Evolutionary conservation across 2,329 filamentous ascomycete genomes (phyloP), one percentile per base, ranked within the genome.

Genomic region (Neoarthrinium moseri): DNA sequence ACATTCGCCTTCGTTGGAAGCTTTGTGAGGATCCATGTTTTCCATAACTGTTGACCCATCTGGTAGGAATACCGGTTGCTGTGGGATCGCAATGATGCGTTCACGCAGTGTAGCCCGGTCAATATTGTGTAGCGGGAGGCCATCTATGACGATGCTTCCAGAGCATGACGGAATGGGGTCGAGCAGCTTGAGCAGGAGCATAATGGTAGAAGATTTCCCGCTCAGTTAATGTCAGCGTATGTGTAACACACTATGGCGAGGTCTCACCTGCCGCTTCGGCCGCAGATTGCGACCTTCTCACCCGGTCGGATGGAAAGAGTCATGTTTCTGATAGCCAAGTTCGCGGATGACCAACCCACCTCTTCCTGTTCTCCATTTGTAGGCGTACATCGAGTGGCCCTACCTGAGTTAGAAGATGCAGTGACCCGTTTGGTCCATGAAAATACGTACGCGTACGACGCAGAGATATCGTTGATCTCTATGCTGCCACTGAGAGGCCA

Each of bases 51-150:
- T 67, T 36, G 64, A 68, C 5, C 64, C 68, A 27, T 68, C 70
- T 0, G 70, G 71, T 1, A 80, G 58, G 56, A 81, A 78, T 3
- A 77, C 70, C 1, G 75, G 58, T 4, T 81, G 78, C 54, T 82
- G 78, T 0, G 78, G 74, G 1, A 81, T 60, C 4, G 74, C 72
- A 33, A 78, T 74, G 29, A 81, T 60, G 1, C 70, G 71, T 32
- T 69, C 61, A 6, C 78, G 73, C 0, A 81, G 62, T 0, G 59
- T 56, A 0, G 59, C 22, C 3, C 75, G 68, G 43, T 73, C 56
- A 11, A 81, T 62, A 2, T 47, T 48, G 20, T 58, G 30, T 2
- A 73, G 60, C 0, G 62, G 55, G 0, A 71, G 41, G 23, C 55
- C 62, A 47, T 80, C 76, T n/a, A 81, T 73, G 0, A 55, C 48